Base-by-base conservation (phyloP, 2,329 filamentous ascomycete species). In the Chaetoscypha palmicola region DNA sequence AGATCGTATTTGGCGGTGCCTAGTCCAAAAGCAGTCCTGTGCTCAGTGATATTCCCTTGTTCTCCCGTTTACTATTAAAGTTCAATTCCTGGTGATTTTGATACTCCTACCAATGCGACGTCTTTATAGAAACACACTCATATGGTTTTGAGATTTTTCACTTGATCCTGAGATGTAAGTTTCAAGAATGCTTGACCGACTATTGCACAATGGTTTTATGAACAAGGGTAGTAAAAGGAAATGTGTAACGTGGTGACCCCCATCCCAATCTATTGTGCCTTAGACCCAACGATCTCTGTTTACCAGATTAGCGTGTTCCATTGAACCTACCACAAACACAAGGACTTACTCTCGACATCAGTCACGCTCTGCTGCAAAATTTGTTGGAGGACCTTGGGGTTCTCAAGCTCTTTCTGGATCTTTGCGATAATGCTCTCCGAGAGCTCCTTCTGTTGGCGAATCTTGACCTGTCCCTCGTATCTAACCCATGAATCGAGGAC, bases 401-500 rank as follows among this genome's bases (percentile, higher is more conserved):
- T 96, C 79, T 96, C 87, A 47, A 98, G 81, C 78, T 97, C 91
- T 81, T 97, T 97, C 71, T 86, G 83, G 66, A 97, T 92, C 81
- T 96, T 98, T 76, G 85, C 81, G 63, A 98, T 97, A 69, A 98
- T 76, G 68, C 73, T 80, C 66, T 94, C 82, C 54, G 92, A 88
- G 56, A 98, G 81, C 78, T 98, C 92, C 71, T 78, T 83, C 79
- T 98, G 92, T 77, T 98, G 89, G 68, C 92, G 85, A 76, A 91
- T 85, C 86, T 97, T 98, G 65, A 98, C 90, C 77, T 97, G 92
- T 61, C 86, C 75, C 76, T 98, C 92, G 71, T 98, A 98, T 67
- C 92, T 86, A 55, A 97, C 90, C 94, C 92, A 98, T 46, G 89
- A 96, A 68, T 98, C 92, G 55, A 98, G 82, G 48, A 97, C 92